phyloP scores from a whole-genome alignment of 129 eudicot genomes.

The Mikania micrantha region DNA sequence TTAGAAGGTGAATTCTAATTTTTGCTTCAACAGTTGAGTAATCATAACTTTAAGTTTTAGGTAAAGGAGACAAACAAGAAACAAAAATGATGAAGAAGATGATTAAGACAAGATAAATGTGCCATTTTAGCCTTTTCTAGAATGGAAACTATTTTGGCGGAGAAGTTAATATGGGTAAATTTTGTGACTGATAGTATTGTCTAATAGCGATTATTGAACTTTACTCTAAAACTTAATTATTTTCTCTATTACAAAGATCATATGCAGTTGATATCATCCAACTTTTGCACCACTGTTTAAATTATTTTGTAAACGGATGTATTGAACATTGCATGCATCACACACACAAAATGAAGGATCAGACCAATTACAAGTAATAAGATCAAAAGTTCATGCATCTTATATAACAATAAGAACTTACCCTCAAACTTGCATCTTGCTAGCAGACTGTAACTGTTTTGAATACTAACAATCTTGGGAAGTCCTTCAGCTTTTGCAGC shows the following conservation, averaged over 20 bases:
- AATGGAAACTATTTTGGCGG: too few relatives aligned
- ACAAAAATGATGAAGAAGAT: too few relatives aligned
- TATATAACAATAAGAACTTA: slow-evolving; percentile 10
- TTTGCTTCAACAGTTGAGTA: too few relatives aligned
- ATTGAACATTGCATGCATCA: not conserved
- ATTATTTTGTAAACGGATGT: not conserved
- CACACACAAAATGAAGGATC: not conserved
- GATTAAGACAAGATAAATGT: too few relatives aligned
- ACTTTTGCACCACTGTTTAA: not conserved
- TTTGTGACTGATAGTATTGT: not conserved
- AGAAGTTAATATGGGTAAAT: not conserved
- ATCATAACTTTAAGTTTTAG: too few relatives aligned
- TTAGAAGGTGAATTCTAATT: not conserved
- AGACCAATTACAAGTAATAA: not conserved
- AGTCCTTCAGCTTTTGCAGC: slow-evolving; percentile 79
- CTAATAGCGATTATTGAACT: not conserved
- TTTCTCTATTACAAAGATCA: not conserved
- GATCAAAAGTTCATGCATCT: not conserved
- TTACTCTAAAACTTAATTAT: not conserved
- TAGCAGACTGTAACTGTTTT: slow-evolving; percentile 76
- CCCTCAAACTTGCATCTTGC: slow-evolving; percentile 82
- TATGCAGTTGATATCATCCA: not conserved
- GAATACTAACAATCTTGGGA: slow-evolving; percentile 93
- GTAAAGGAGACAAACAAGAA: not conserved
- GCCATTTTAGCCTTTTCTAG: too few relatives aligned